Conservation (phyloP, 148 eudicot species). For the Rhododendron ovatum region DNA sequence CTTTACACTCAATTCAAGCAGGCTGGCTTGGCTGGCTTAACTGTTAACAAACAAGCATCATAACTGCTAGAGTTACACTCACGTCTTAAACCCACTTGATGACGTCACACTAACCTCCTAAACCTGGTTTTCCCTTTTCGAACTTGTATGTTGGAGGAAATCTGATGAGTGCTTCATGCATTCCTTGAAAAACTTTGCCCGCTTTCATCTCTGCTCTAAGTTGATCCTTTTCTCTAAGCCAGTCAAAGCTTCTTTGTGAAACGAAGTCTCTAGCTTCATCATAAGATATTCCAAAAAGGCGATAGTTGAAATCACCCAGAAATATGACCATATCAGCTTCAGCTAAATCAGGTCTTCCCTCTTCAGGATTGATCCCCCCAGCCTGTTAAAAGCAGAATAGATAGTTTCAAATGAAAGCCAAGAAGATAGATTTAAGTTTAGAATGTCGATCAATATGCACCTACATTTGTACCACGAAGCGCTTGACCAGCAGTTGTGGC, state of each 20-base stretch:
- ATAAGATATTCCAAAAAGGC: constrained; percentile 94
- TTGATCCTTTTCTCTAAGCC: constrained; percentile 98
- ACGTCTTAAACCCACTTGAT: not conserved
- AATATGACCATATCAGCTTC: constrained; percentile 94
- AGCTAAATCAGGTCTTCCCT: constrained; percentile 79
- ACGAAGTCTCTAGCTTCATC: constrained; percentile 98
- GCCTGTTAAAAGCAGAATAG: constrained; percentile 32
- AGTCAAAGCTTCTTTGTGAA: constrained; percentile 95
- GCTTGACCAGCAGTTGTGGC: constrained; percentile 63
- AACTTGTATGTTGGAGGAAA: constrained; percentile 99
- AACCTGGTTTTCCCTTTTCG: constrained; percentile 73
- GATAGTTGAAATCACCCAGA: constrained; percentile 88
- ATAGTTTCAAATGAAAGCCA: constrained; percentile 12
- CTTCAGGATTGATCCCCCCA: constrained; percentile 48
- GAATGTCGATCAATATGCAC: constrained; percentile 15
- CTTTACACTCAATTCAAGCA: not conserved
- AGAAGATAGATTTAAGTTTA: not conserved
- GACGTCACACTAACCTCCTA: constrained; percentile 64
- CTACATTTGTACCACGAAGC: constrained; percentile 56
- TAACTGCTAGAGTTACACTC: not conserved
- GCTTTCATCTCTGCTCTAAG: constrained; percentile 96
- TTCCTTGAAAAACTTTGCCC: constrained; percentile 96
- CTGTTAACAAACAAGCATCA: not conserved
- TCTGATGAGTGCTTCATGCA: constrained; percentile 85
- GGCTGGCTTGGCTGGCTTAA: not conserved